Conservation (phyloP, 192 early-diverging fungal genomes). For the Gamsiella multidivaricata region DNA sequence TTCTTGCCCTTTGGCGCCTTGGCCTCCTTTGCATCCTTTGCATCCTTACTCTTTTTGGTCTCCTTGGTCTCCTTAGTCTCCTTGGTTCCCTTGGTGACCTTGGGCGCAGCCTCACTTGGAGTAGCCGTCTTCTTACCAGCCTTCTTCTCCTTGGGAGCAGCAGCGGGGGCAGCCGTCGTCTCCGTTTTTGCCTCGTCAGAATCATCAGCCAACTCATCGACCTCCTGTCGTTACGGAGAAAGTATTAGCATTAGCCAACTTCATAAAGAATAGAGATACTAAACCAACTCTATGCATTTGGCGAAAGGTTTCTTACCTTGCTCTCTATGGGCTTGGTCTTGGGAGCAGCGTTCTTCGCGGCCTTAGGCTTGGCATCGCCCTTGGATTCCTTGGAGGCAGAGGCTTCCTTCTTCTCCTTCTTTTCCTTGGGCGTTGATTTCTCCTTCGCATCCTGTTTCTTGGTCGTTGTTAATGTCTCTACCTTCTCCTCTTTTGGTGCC, state of each 20-base stretch:
- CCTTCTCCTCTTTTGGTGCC: slow-evolving; percentile 21
- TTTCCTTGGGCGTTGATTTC: slow-evolving; percentile 24
- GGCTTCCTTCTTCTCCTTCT: slow-evolving; percentile 35
- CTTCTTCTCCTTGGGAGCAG: slow-evolving; percentile 10
- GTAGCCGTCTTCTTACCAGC: slow-evolving; percentile 9
- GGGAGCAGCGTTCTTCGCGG: slow-evolving; percentile 27
- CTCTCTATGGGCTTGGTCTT: slow-evolving; percentile 16
- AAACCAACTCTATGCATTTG: background rate
- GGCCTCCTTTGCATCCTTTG: background rate
- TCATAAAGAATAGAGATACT: background rate
- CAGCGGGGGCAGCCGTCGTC: slow-evolving; percentile 16
- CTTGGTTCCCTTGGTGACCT: slow-evolving; percentile 13
- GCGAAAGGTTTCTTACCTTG: background rate
- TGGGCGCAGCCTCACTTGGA: slow-evolving; percentile 6
- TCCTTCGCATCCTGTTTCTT: slow-evolving; percentile 11
- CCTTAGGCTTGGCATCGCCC: slow-evolving; percentile 7
- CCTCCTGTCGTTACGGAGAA: slow-evolving; percentile 14
- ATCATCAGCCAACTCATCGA: slow-evolving; percentile 28
- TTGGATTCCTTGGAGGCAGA: slow-evolving; percentile 2
- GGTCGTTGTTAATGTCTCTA: background rate
- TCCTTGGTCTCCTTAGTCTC: slow-evolving; percentile 5
- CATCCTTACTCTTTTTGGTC: slow-evolving; percentile 10
- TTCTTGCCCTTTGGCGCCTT: slow-evolving; percentile 25
- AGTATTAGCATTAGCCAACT: background rate
- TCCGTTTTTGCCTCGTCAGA: slow-evolving; percentile 24